Evolutionary conservation across 768 basidiomycete genomes (phyloP).

Genomic region (Cyclocybe aegerita): DNA sequence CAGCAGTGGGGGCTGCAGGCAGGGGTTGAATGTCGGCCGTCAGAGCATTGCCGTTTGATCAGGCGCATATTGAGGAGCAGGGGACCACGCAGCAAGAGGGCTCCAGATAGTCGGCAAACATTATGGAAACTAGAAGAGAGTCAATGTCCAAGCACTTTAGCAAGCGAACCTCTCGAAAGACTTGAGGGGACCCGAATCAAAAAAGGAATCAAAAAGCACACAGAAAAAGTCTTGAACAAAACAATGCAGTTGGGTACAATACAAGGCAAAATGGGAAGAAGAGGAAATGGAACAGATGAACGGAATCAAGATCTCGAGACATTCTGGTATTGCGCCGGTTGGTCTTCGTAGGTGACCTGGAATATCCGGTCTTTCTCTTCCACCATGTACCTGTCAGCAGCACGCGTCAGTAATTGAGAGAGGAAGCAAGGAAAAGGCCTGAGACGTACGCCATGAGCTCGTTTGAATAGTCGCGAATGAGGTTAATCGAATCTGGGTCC

Average conservation of each 20-base stretch:
- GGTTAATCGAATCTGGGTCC: slow-evolving; percentile 80
- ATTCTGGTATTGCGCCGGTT: slow-evolving; percentile 79
- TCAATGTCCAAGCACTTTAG: background rate
- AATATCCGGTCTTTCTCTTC: slow-evolving; percentile 74
- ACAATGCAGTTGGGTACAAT: background rate
- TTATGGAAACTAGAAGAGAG: no score
- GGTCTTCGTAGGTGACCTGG: slow-evolving; percentile 73
- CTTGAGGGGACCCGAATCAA: no score
- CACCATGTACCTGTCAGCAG: slow-evolving; percentile 66
- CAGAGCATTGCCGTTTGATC: no score
- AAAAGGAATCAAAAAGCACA: background rate
- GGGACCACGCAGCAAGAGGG: no score
- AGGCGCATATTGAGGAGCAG: no score
- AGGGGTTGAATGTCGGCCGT: no score
- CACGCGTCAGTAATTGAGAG: background rate
- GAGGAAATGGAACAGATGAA: background rate
- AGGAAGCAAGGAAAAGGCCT: background rate
- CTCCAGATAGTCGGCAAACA: no score
- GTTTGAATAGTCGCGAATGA: slow-evolving; percentile 87
- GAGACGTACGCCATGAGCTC: slow-evolving; percentile 73
- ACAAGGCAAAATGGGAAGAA: background rate
- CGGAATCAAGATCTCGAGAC: slow-evolving; percentile 61
- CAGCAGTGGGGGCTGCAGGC: no score
- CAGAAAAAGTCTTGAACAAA: background rate
- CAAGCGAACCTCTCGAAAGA: background rate